Percentiles rank a stretch among this genome's conserved stretches.
Conservation (phyloP, 805 yeast species). For the Zygosaccharomyces siamensis region DNA sequence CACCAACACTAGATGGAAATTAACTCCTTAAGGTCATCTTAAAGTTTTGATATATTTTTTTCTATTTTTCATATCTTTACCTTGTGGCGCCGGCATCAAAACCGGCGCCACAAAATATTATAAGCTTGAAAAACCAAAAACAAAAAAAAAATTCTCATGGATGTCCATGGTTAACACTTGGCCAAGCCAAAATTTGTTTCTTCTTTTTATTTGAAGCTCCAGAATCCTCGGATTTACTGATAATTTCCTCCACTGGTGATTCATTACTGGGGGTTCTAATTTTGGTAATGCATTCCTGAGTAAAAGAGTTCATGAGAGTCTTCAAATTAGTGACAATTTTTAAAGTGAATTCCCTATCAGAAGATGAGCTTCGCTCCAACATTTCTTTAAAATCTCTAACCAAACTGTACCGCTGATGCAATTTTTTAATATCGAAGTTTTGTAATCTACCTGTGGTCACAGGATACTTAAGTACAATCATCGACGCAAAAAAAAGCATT, state of each 20-base stretch:
- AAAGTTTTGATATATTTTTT: neutral
- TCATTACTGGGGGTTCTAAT: slow-evolving; percentile 8
- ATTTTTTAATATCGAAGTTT: slow-evolving; percentile 27
- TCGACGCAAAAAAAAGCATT: slow-evolving; percentile 64
- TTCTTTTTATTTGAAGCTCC: slow-evolving; percentile 10
- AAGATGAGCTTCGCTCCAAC: slow-evolving; percentile 44
- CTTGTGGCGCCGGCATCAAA: slow-evolving; percentile 7
- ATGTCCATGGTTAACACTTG: slow-evolving; percentile 64
- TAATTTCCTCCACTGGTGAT: slow-evolving; percentile 12
- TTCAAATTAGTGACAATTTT: slow-evolving; percentile 37
- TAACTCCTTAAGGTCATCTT: neutral
- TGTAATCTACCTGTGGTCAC: slow-evolving; percentile 22
- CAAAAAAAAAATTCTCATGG: slow-evolving; percentile 33
- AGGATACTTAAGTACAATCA: slow-evolving; percentile 50
- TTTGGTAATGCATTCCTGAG: slow-evolving; percentile 13
- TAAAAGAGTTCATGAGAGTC: slow-evolving; percentile 13
- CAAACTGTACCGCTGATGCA: slow-evolving; percentile 38
- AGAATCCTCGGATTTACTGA: slow-evolving; percentile 7
- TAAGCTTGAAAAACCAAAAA: neutral
- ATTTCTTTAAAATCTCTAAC: slow-evolving; percentile 43
- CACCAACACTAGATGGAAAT: too few relatives aligned
- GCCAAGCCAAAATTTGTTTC: slow-evolving; percentile 51
- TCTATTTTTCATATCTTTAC: slow-evolving; percentile 3
- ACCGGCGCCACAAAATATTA: neutral
- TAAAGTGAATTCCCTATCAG: slow-evolving; percentile 48